Evolutionary conservation across 1,284 basidiomycete species (phyloP).

Genomic region (Mycosarcoma mackinlayi): DNA sequence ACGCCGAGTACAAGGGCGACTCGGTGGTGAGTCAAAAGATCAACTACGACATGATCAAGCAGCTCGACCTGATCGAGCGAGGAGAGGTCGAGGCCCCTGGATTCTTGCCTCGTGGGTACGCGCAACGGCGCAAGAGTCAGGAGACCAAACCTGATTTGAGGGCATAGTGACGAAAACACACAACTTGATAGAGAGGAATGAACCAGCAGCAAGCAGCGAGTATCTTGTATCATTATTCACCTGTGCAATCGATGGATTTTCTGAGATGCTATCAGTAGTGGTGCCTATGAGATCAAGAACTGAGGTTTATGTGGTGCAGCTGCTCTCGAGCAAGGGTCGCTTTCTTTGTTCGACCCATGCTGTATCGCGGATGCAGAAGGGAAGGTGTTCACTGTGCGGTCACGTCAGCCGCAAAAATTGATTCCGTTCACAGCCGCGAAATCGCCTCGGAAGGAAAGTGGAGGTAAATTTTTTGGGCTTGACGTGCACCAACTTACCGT

Average conservation of each 20-base stretch:
- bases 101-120: constrained; percentile 64
- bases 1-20: constrained; percentile 89
- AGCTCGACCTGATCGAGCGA: constrained; percentile 82
- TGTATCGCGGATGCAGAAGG: neutral
- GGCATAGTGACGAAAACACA: constrained; percentile 5
- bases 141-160: constrained; percentile 40
- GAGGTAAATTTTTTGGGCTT: constrained; percentile 8
- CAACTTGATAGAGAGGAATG: no score
- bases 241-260: neutral
- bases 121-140: constrained; percentile 41
- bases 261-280: no score
- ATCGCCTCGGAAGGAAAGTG: neutral
- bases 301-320: no score
- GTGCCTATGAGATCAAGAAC: no score
- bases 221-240: constrained; percentile 1
- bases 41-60: constrained; percentile 91
- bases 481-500: no score
- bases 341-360: no score
- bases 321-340: no score
- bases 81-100: constrained; percentile 62
- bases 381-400: neutral
- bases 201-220: no score
- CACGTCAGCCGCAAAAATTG: constrained; percentile 14
- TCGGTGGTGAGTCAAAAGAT: constrained; percentile 89
- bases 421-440: neutral